Evolutionary conservation across 2,329 filamentous ascomycete genomes (phyloP), one percentile per base, ranked within the genome.

Genomic region (Cercospora sp.): DNA sequence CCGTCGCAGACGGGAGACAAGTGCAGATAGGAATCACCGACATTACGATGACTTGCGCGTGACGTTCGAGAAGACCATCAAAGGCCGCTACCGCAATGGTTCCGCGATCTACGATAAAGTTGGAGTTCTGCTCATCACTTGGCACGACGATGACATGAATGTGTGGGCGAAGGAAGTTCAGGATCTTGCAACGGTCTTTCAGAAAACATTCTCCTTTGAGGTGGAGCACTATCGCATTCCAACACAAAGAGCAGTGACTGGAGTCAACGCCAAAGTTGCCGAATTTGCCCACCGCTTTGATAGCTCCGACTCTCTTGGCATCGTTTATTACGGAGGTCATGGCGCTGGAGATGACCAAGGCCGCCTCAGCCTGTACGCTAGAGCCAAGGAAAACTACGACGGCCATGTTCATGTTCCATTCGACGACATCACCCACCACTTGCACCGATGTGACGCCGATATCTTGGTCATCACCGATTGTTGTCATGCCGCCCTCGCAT

Each of bases 321-420:
- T 68, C 5, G 26, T 68, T 6, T 68, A 68, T n/a, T 68, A 68
- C n/a, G 63, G 58, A n/a, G 67, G 63, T 7, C 67, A 68, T 53
- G 67, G 63, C 20, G 40, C 18, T 26, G 18, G n/a, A 20, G 57
- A 61, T 7, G 62, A 68, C 30, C 53, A 61, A 23, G 31, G 36
- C 18, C 57, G 36, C 20, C 57, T 66, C 31, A 61, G 66, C 10
- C 58, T 66, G 1, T 62, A 55, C 42, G 64, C 64, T 3, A 53
- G 45, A 55, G 20, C 23, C 26, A 60, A 40, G 42, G 20, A 36
- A 12, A 66, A 61, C 8, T 4, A 51, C 16, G 64, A 62, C 13
- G 64, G 64, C 18, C 40, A 68, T 61, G 31, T 62, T 10, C 55
- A 55, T 7, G 55, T 55, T 16, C 65, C 65, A 18, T 68, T 68